A percentile compares a stretch with the other conserved stretches of the same genome.
Conservation (phyloP, 306 rosid species). For the Alnus glutinosa region DNA sequence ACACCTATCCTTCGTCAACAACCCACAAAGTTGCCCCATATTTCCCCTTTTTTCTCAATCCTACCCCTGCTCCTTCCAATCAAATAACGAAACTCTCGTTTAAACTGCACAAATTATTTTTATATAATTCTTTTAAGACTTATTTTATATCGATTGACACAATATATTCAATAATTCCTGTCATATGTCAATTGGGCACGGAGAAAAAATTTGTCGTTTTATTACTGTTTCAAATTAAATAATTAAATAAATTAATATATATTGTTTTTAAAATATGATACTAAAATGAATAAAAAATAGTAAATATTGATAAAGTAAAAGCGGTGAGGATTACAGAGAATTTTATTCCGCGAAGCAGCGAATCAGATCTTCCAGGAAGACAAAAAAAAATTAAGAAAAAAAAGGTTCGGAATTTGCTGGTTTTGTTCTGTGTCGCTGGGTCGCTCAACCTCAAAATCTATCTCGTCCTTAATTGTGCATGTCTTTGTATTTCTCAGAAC, state of each 20-base stretch:
- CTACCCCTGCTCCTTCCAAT: not conserved
- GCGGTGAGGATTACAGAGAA: too few relatives aligned
- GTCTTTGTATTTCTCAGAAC: constrained; percentile 1
- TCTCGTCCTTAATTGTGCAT: not conserved
- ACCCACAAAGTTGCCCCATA: not conserved
- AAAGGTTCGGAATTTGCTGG: not conserved
- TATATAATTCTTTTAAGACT: not conserved
- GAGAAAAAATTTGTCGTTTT: too few relatives aligned
- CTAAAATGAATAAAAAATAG: too few relatives aligned
- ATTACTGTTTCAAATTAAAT: too few relatives aligned
- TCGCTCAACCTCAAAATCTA: not conserved
- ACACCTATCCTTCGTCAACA: not conserved
- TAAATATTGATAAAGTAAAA: too few relatives aligned
- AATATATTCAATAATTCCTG: too few relatives aligned
- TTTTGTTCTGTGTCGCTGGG: constrained; percentile 2
- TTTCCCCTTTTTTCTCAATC: not conserved
- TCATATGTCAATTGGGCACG: too few relatives aligned
- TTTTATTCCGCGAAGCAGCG: not conserved
- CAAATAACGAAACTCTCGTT: not conserved
- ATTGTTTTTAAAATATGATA: too few relatives aligned
- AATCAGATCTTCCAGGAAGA: not conserved
- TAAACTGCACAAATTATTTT: too few relatives aligned
- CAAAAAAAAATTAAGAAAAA: not conserved
- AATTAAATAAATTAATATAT: too few relatives aligned
- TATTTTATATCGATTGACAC: too few relatives aligned